These are phyloP conservation scores for Eragrostis tef DNA, from an alignment of 202 grass and related monocot species.

Conservation along the genomic window DNA sequence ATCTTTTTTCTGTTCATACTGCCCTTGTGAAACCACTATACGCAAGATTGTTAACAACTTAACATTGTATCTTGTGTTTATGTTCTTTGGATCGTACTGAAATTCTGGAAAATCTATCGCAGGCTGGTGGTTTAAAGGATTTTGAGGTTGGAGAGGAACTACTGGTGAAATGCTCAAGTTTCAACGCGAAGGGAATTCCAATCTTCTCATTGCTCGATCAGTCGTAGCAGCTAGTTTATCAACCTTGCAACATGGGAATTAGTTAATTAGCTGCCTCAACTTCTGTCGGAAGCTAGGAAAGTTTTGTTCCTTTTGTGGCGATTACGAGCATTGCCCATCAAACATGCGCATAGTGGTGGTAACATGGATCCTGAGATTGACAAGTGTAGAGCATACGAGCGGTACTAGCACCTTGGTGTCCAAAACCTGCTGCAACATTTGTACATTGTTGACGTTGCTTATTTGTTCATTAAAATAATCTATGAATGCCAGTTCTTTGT, in stretches of 20 bases:
- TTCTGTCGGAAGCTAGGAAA: neutral
- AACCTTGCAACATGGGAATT: neutral
- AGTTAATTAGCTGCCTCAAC: neutral
- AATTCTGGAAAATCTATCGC: conserved; percentile 35
- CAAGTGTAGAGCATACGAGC: conserved; percentile 7
- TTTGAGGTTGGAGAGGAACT: conserved; percentile 76
- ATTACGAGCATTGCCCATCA: conserved; percentile 15
- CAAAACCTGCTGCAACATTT: conserved; percentile 10
- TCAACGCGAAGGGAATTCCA: conserved; percentile 79
- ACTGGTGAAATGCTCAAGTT: conserved; percentile 66
- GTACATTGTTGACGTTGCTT: conserved; percentile 22
- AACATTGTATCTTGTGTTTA: neutral
- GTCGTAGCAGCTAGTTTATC: conserved; percentile 42
- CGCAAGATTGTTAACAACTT: neutral
- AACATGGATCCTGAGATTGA: conserved; percentile 8
- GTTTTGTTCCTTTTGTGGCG: conserved; percentile 32
- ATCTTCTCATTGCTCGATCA: conserved; percentile 67
- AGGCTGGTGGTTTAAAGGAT: conserved; percentile 59
- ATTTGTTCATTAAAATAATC: conserved; percentile 30
- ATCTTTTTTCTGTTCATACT: neutral
- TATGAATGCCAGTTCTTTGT: too few relatives aligned
- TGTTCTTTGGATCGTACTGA: conserved; percentile 17
- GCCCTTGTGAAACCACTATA: neutral
- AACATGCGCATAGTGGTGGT: neutral
- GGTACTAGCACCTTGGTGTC: neutral